Percentiles rank a stretch among this genome's conserved stretches.
These are phyloP conservation scores for Cryphonectria japonica DNA, from an alignment of 2,329 filamentous ascomycete species.

Conservation along the genomic window DNA sequence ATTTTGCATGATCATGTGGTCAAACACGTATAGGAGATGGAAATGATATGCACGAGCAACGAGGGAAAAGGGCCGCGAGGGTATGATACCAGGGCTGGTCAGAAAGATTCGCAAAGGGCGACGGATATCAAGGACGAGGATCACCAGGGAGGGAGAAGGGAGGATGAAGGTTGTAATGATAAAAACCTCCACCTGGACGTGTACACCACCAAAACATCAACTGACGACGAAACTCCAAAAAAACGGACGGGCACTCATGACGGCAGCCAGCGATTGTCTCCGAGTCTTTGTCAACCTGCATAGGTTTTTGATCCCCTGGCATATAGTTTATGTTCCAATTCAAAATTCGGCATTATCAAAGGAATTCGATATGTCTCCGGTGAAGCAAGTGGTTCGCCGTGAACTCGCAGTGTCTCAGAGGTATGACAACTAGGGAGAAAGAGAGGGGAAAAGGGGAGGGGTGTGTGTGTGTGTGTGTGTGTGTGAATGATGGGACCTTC, in stretches of 20 bases:
- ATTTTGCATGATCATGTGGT: constrained; percentile 27
- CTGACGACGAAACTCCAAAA: constrained; percentile 14
- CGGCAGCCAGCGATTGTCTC: constrained; percentile 13
- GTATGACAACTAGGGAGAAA: neutral
- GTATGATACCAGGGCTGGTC: constrained; percentile 17
- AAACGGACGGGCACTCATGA: constrained; percentile 8
- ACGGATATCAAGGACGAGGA: neutral
- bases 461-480: too few species aligned
- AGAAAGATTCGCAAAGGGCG: constrained; percentile 7
- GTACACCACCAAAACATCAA: constrained; percentile 24
- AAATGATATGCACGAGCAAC: constrained; percentile 27
- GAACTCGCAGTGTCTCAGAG: neutral
- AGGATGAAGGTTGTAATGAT: constrained; percentile 27
- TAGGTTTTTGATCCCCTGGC: neutral
- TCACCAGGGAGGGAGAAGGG: neutral
- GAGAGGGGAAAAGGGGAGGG: too few species aligned
- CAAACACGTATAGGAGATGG: constrained; percentile 26
- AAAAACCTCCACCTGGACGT: constrained; percentile 19
- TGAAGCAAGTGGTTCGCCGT: neutral
- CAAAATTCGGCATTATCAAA: neutral
- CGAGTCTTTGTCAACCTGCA: neutral
- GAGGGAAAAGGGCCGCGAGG: constrained; percentile 16
- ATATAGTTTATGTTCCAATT: constrained; percentile 8
- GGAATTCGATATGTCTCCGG: neutral
- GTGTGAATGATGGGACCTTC: neutral